Percentiles rank a stretch among this genome's conserved stretches.
phyloP scores from a whole-genome alignment of 768 basidiomycete species.

The Porphyrellus cyaneotinctus region DNA sequence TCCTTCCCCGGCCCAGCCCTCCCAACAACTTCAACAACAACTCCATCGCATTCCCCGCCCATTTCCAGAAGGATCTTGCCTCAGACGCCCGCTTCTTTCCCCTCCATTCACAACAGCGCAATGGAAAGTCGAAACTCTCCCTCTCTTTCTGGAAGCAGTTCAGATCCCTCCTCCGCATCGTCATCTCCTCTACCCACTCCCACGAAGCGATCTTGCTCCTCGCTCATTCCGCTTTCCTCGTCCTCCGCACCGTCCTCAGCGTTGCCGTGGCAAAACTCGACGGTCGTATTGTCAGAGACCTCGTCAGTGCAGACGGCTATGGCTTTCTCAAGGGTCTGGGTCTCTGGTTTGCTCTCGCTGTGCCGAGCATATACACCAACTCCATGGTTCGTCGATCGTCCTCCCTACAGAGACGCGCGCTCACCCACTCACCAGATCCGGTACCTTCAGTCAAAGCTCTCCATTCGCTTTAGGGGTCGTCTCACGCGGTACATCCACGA shows the following conservation, averaged over 20 bases:
- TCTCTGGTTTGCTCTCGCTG: slow-evolving; percentile 85
- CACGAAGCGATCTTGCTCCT: slow-evolving; percentile 72
- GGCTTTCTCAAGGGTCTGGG: slow-evolving; percentile 80
- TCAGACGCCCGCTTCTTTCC: slow-evolving; percentile 61
- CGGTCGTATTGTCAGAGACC: slow-evolving; percentile 81
- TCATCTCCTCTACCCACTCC: slow-evolving; percentile 56
- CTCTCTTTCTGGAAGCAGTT: slow-evolving; percentile 68
- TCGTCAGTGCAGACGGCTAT: slow-evolving; percentile 81
- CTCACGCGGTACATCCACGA: slow-evolving; percentile 90
- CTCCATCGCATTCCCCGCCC: slow-evolving; percentile 62
- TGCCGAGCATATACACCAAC: slow-evolving; percentile 95
- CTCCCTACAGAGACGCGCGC: not conserved
- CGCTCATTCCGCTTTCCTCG: slow-evolving; percentile 80
- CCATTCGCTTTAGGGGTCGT: slow-evolving; percentile 77
- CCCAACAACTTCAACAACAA: slow-evolving; percentile 34
- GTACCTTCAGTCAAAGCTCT: slow-evolving; percentile 82
- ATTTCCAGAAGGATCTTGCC: slow-evolving; percentile 53
- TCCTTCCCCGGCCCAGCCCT: slow-evolving; percentile 36
- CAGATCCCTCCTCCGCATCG: slow-evolving; percentile 65
- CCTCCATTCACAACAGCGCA: slow-evolving; percentile 37
- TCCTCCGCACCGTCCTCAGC: slow-evolving; percentile 82
- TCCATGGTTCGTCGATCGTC: slow-evolving; percentile 60
- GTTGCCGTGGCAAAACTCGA: slow-evolving; percentile 86
- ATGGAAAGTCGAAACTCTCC: slow-evolving; percentile 51
- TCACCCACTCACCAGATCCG: slow-evolving; percentile 55